Evolutionary conservation across 2,329 filamentous ascomycete genomes (phyloP).

Genomic region (Ophiostoma populinum): DNA sequence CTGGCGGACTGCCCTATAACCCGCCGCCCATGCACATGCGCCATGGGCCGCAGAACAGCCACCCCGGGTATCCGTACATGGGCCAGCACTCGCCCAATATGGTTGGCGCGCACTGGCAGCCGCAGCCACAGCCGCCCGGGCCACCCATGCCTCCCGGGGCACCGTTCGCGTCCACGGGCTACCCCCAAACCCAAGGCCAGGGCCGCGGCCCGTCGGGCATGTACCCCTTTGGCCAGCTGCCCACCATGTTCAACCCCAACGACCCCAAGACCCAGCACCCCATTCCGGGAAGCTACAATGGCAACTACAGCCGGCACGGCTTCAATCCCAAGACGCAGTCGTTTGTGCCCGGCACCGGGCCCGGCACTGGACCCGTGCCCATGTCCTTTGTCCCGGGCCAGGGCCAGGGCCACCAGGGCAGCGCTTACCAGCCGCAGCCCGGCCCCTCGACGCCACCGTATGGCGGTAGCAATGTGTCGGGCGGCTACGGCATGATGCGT

Average conservation of each 20-base stretch:
- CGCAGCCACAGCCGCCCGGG: conserved; percentile 7
- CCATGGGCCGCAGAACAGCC: conserved; percentile 1
- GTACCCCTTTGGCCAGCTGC: conserved; percentile 68
- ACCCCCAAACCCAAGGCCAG: conserved; percentile 13
- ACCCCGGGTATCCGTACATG: conserved; percentile 15
- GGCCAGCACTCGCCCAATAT: conserved; percentile 16
- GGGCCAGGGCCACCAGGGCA: not conserved
- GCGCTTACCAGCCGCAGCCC: conserved; percentile 28
- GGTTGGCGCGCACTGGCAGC: conserved; percentile 15
- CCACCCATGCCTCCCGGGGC: conserved; percentile 6
- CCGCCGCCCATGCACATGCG: conserved; percentile 14
- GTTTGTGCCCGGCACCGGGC: conserved; percentile 54
- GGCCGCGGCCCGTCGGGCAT: conserved; percentile 19
- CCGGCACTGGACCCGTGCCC: conserved; percentile 20
- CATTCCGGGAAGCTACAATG: conserved; percentile 56
- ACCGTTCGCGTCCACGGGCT: conserved; percentile 16
- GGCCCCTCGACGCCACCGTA: conserved; percentile 22
- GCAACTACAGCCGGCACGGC: conserved; percentile 48
- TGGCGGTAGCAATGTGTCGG: conserved; percentile 18
- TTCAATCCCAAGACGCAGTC: conserved; percentile 93
- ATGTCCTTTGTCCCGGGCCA: not conserved
- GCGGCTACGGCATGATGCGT: conserved; percentile 35
- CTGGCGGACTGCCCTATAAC: conserved; percentile 21
- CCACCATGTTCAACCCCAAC: conserved; percentile 49
- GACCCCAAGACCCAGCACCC: conserved; percentile 65